These are phyloP conservation scores for Euphorbia tirucalli DNA, from an alignment of 345 rosid genomes.

Conservation along the genomic window DNA sequence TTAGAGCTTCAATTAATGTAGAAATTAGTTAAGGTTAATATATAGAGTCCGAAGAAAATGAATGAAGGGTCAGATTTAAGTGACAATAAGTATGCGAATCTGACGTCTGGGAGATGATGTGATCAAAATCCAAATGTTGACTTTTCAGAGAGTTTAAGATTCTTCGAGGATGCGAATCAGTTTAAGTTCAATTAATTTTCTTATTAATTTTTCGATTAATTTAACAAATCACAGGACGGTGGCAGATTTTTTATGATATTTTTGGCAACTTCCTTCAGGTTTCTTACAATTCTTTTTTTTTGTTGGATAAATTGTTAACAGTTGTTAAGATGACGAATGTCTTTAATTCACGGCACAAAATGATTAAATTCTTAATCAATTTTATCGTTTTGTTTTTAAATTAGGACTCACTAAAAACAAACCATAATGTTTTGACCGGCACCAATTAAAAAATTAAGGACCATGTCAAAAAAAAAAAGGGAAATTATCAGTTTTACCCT, in stretches of 20 bases:
- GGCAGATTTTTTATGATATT: not conserved
- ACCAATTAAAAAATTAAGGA: no score
- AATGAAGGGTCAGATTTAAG: not conserved
- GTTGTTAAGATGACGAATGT: not conserved
- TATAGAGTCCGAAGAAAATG: no score
- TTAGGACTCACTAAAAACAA: no score
- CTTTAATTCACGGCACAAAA: no score
- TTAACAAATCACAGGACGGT: not conserved
- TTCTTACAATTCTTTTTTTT: no score
- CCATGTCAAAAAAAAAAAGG: no score
- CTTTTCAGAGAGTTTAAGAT: not conserved
- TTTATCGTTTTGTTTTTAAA: no score
- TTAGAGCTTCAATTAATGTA: not conserved
- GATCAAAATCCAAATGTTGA: not conserved
- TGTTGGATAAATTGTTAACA: no score
- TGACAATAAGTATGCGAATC: not conserved
- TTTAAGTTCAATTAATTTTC: not conserved
- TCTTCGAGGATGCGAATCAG: constrained; percentile 12
- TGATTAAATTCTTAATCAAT: no score
- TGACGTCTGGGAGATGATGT: not conserved
- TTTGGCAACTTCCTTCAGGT: not conserved
- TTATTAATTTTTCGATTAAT: not conserved
- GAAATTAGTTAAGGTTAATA: no score
- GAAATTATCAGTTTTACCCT: no score
- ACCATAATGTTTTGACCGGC: no score